Percentiles rank a stretch among this genome's conserved stretches.
These are phyloP conservation scores for Erigeron canadensis DNA, from an alignment of 129 eudicot species.

Conservation along the genomic window DNA sequence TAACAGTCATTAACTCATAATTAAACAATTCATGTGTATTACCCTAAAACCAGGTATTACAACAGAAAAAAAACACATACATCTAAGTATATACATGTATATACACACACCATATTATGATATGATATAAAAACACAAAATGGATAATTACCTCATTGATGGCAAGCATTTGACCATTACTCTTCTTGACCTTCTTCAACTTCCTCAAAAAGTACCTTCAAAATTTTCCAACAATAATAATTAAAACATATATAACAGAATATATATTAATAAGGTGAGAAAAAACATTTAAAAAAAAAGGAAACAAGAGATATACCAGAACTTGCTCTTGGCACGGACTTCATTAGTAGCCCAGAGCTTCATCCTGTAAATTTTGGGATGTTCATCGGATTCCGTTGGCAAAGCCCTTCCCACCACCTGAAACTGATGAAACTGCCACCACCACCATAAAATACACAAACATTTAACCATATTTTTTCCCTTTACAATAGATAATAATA, in stretches of 20 bases:
- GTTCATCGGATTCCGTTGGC: slow-evolving; percentile 79
- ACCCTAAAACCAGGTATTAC: too few species aligned
- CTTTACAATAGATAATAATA: too few species aligned
- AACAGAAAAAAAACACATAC: too few species aligned
- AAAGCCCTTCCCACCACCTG: slow-evolving; percentile 94
- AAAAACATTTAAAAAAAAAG: background rate
- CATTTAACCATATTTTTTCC: background rate
- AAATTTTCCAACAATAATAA: slow-evolving; percentile 5
- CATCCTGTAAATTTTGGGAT: slow-evolving; percentile 96
- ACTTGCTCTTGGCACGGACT: slow-evolving; percentile 94
- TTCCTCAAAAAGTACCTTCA: slow-evolving; percentile 91
- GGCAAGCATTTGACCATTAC: slow-evolving; percentile 95
- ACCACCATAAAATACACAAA: background rate
- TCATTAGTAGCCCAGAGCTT: slow-evolving; percentile 99
- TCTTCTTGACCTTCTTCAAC: slow-evolving; percentile 93
- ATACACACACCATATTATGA: background rate
- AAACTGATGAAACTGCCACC: slow-evolving; percentile 83
- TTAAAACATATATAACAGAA: slow-evolving; percentile 10
- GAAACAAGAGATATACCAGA: slow-evolving; percentile 51
- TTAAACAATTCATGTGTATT: too few species aligned
- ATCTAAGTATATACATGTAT: background rate
- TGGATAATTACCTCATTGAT: slow-evolving; percentile 84
- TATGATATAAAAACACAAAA: background rate
- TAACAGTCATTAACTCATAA: too few species aligned
- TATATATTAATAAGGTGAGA: background rate